Conservation (phyloP, 305 asterid species). For the Fraxinus baroniana region DNA sequence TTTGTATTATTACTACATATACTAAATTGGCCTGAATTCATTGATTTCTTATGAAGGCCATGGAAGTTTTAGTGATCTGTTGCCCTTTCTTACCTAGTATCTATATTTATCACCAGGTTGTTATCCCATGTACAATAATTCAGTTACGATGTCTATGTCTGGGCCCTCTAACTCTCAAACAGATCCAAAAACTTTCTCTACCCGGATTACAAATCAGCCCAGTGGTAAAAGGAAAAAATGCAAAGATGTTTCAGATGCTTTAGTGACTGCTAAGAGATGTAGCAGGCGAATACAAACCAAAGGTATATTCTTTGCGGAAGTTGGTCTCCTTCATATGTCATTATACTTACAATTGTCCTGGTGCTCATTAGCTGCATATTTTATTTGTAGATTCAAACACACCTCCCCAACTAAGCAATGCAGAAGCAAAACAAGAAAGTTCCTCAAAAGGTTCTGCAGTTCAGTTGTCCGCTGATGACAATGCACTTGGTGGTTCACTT, state of each 20-base stretch:
- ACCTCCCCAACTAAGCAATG: conserved; percentile 32
- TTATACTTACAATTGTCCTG: background rate
- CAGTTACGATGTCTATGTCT: conserved; percentile 46
- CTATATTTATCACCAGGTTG: conserved; percentile 42
- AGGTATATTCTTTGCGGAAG: conserved; percentile 39
- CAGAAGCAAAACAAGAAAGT: conserved; percentile 30
- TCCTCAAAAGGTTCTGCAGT: conserved; percentile 24
- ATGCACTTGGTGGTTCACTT: conserved; percentile 29
- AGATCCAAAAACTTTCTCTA: conserved; percentile 37
- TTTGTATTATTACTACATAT: background rate
- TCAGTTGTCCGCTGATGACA: conserved; percentile 30
- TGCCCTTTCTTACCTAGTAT: background rate
- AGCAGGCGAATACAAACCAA: conserved; percentile 44
- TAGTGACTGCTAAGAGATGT: conserved; percentile 46
- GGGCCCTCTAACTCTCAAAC: conserved; percentile 28
- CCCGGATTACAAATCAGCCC: conserved; percentile 37
- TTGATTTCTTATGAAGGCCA: conserved; percentile 7
- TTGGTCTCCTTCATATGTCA: background rate
- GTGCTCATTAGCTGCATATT: conserved; percentile 4
- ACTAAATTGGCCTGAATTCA: background rate
- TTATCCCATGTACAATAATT: conserved; percentile 40
- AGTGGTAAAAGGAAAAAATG: conserved; percentile 54
- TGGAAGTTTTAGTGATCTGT: background rate
- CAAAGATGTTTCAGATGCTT: conserved; percentile 37
- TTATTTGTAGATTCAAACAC: conserved; percentile 38